Conservation (phyloP, 495 filamentous ascomycete species). For the Aspergillus sclerotiicarbonarius region DNA sequence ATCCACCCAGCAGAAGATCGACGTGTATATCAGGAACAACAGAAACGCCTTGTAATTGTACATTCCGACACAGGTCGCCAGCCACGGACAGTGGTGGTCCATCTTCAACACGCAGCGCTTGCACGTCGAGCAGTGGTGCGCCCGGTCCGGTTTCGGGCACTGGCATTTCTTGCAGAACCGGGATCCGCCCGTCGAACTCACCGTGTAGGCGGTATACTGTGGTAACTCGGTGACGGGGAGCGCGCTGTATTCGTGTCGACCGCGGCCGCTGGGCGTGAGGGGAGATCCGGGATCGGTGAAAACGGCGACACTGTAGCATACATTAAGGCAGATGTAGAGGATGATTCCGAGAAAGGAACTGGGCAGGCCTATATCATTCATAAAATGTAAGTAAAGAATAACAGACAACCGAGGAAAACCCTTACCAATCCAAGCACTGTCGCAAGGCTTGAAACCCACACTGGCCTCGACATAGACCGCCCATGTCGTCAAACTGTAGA, state of each 20-base stretch:
- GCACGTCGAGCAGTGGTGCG: constrained; percentile 95
- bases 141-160: constrained; percentile 86
- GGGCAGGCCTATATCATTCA: constrained; percentile 29
- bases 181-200: constrained; percentile 80
- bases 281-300: constrained; percentile 85
- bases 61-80: constrained; percentile 91
- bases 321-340: constrained; percentile 78
- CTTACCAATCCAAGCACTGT: constrained; percentile 68
- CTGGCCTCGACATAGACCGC: constrained; percentile 81
- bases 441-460: constrained; percentile 61
- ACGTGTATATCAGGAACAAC: constrained; percentile 89
- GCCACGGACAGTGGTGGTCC: constrained; percentile 99
- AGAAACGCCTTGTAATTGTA: constrained; percentile 95
- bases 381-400: constrained; percentile 6
- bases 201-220: constrained; percentile 71
- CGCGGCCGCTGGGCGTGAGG: constrained; percentile 39
- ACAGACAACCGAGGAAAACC: too few species aligned
- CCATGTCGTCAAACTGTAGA: constrained; percentile 88
- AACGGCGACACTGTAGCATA: constrained; percentile 86
- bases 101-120: constrained; percentile 94
- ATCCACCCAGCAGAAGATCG: constrained; percentile 78
- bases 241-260: constrained; percentile 54
- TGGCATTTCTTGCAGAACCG: constrained; percentile 98
- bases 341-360: constrained; percentile 59
- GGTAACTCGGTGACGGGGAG: constrained; percentile 62